Evolutionary conservation across 1,284 basidiomycete species (phyloP).

Genomic region (Cutaneotrichosporon mucoides): DNA sequence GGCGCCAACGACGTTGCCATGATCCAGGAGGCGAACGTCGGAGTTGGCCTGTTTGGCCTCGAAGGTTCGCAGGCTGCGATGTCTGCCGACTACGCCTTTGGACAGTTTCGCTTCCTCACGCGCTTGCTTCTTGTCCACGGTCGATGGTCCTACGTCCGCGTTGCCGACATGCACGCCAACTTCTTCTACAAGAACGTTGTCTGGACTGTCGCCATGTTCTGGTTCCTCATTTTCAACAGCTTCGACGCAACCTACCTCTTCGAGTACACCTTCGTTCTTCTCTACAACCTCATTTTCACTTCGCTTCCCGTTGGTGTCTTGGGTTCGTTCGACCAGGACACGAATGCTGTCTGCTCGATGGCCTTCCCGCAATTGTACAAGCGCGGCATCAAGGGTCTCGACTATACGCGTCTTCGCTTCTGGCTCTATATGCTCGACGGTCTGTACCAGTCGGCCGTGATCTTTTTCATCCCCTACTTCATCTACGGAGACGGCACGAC

Average conservation of each 20-base stretch:
- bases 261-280: constrained; percentile 87
- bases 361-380: constrained; percentile 92
- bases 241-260: constrained; percentile 95
- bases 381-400: constrained; percentile 84
- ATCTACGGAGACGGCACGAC: constrained; percentile 62
- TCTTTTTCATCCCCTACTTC: constrained; percentile 85
- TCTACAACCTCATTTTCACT: constrained; percentile 91
- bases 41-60: constrained; percentile 87
- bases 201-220: constrained; percentile 73
- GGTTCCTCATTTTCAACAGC: constrained; percentile 79
- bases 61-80: constrained; percentile 98
- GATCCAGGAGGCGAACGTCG: constrained; percentile 96
- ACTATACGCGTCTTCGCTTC: constrained; percentile 88
- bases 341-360: constrained; percentile 82
- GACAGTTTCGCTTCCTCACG: constrained; percentile 91
- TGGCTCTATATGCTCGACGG: constrained; percentile 95
- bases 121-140: constrained; percentile 91
- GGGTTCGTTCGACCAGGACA: constrained; percentile 94
- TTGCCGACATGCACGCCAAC: constrained; percentile 96
- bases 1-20: constrained; percentile 55
- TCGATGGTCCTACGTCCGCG: constrained; percentile 90
- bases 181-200: constrained; percentile 88
- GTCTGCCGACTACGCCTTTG: constrained; percentile 98
- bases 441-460: constrained; percentile 82
- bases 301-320: constrained; percentile 86